Percentiles rank a stretch among this genome's conserved stretches.
Evolutionary conservation across 441 rosid species (phyloP).

Genomic region (Pelargonium myrrhifolium): DNA sequence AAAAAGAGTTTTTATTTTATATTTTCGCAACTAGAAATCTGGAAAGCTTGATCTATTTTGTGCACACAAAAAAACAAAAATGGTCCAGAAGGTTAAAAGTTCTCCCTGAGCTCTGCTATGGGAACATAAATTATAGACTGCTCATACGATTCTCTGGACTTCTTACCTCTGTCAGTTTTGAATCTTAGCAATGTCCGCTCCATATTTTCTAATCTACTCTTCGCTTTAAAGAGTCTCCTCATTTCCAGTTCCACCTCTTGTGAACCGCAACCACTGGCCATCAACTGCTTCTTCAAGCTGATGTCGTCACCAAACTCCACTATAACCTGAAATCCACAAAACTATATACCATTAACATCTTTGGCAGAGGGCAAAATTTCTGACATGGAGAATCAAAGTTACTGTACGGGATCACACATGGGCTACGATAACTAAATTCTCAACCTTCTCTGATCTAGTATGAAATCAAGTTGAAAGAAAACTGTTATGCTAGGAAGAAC

Average conservation of each 20-base stretch:
- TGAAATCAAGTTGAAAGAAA: background rate
- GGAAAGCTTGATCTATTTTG: background rate
- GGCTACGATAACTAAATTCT: background rate
- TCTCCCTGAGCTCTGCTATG: slow-evolving; percentile 59
- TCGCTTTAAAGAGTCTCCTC: slow-evolving; percentile 59
- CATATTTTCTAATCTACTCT: slow-evolving; percentile 46
- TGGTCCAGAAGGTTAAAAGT: slow-evolving; percentile 21
- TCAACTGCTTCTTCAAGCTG: slow-evolving; percentile 38
- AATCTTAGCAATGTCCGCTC: slow-evolving; percentile 39
- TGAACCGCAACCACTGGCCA: slow-evolving; percentile 13
- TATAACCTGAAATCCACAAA: slow-evolving; percentile 29
- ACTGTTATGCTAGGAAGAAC: background rate
- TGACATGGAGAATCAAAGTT: background rate
- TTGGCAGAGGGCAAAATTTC: too few species aligned
- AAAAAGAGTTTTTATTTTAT: too few species aligned
- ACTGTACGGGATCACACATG: background rate
- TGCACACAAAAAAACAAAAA: slow-evolving; percentile 12
- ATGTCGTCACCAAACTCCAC: slow-evolving; percentile 42
- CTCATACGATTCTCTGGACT: slow-evolving; percentile 29
- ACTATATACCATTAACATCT: background rate
- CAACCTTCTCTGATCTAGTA: background rate
- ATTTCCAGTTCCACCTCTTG: slow-evolving; percentile 45
- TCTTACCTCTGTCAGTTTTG: slow-evolving; percentile 30
- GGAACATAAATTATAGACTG: slow-evolving; percentile 63
- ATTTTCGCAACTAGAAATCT: too few species aligned